These are phyloP conservation scores for Puccinia horiana DNA, from an alignment of 1,284 basidiomycete genomes.

Conservation along the genomic window DNA sequence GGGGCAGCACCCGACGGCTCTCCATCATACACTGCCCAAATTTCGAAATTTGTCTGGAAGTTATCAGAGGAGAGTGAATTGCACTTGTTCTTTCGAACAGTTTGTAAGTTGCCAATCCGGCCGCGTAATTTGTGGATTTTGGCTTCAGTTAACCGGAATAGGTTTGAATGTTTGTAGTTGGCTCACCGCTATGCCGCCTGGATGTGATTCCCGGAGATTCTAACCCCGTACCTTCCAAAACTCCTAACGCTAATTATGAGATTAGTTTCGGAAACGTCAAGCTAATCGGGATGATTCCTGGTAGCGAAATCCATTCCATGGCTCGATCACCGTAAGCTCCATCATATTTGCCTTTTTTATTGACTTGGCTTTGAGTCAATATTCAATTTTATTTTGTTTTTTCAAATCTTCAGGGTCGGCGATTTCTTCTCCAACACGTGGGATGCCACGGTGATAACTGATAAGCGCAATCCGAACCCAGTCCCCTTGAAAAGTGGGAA, in stretches of 20 bases:
- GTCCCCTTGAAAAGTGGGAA: constrained; percentile 5
- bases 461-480: background rate
- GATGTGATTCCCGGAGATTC: constrained; percentile 11
- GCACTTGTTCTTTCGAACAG: background rate
- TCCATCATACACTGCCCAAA: background rate
- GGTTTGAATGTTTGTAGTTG: background rate
- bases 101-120: background rate
- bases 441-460: background rate
- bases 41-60: background rate
- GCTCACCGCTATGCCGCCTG: background rate
- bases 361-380: background rate
- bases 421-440: background rate
- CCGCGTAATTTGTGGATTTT: background rate
- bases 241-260: background rate
- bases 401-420: background rate
- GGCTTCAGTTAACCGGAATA: background rate
- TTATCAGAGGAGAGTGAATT: background rate
- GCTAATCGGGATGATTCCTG: background rate
- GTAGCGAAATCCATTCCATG: background rate
- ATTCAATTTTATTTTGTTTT: background rate
- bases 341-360: background rate
- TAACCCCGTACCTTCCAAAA: constrained; percentile 8
- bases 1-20: background rate
- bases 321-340: constrained; percentile 15
- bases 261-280: background rate